A percentile compares a stretch with the other conserved stretches of the same genome.
Evolutionary conservation across 805 yeast species (phyloP).

Genomic region (Nakazawaea ambrosiae): DNA sequence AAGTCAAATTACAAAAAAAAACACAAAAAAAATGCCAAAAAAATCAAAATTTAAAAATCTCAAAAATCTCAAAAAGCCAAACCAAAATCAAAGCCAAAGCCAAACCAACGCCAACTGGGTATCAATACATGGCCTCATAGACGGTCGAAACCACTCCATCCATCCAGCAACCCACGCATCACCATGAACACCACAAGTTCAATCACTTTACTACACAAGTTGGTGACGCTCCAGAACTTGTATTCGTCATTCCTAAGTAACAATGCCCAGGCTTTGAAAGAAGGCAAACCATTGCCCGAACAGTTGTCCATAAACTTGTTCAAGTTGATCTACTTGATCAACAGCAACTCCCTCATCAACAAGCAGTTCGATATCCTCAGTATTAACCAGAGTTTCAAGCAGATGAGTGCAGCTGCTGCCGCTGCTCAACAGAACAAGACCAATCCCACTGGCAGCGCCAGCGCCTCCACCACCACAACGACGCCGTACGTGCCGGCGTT

Average conservation of each 20-base stretch:
- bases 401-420: constrained; percentile 12
- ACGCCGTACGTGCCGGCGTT: constrained; percentile 17
- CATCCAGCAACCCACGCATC: background rate
- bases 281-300: constrained; percentile 23
- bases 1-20: background rate
- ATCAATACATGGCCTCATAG: too few relatives aligned
- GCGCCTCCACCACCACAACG: too few relatives aligned
- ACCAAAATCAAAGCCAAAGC: background rate
- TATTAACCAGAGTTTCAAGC: constrained; percentile 21
- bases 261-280: constrained; percentile 19
- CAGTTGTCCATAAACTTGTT: constrained; percentile 29
- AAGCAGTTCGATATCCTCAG: constrained; percentile 26
- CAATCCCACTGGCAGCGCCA: constrained; percentile 17
- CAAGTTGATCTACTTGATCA: constrained; percentile 27
- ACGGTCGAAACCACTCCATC: background rate
- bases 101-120: background rate
- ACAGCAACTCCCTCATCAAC: constrained; percentile 28
- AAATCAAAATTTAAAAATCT: too few relatives aligned
- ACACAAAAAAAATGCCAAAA: too few relatives aligned
- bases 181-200: constrained; percentile 8
- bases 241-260: constrained; percentile 24
- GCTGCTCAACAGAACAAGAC: constrained; percentile 4
- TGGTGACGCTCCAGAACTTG: constrained; percentile 29
- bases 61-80: too few relatives aligned
- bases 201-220: constrained; percentile 27